Percentiles rank a stretch among this genome's conserved stretches.
Evolutionary conservation across 768 basidiomycete genomes (phyloP).

Genomic region (Lactifluus echinatus): DNA sequence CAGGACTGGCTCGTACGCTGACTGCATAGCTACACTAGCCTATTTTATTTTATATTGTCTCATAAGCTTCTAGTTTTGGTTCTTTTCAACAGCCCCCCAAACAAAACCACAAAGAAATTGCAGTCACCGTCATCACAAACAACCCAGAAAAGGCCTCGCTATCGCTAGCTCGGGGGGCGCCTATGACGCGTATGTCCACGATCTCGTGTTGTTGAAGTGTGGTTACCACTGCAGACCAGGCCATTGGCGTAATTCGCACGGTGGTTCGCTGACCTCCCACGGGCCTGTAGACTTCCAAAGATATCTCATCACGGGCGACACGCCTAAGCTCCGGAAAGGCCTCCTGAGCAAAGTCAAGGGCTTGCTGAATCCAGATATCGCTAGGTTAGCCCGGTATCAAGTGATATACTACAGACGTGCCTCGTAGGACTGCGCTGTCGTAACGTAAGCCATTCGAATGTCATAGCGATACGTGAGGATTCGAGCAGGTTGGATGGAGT

Average conservation of each 20-base stretch:
- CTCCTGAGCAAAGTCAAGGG: constrained; percentile 17
- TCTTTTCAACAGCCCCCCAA: no score
- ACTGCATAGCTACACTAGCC: no score
- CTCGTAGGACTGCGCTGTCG: constrained; percentile 20
- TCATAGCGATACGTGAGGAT: constrained; percentile 26
- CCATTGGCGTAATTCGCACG: constrained; percentile 23
- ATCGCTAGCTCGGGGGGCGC: background rate
- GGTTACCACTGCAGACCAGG: constrained; percentile 22
- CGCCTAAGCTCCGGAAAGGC: constrained; percentile 21
- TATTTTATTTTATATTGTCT: no score
- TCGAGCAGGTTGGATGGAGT: background rate
- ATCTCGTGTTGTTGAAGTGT: constrained; percentile 24
- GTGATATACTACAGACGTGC: background rate
- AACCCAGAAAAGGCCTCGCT: background rate
- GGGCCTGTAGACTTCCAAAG: constrained; percentile 21
- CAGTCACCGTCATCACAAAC: background rate
- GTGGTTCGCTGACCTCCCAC: constrained; percentile 13
- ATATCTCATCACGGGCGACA: constrained; percentile 18
- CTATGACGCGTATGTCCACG: constrained; percentile 22
- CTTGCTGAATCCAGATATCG: constrained; percentile 17
- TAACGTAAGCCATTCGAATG: constrained; percentile 25
- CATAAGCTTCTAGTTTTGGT: no score
- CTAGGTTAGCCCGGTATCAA: background rate
- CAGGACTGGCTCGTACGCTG: no score
- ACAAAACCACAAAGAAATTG: no score